Conservation (phyloP, 2,329 filamentous ascomycete genomes). For the Calonectria ilicicola region DNA sequence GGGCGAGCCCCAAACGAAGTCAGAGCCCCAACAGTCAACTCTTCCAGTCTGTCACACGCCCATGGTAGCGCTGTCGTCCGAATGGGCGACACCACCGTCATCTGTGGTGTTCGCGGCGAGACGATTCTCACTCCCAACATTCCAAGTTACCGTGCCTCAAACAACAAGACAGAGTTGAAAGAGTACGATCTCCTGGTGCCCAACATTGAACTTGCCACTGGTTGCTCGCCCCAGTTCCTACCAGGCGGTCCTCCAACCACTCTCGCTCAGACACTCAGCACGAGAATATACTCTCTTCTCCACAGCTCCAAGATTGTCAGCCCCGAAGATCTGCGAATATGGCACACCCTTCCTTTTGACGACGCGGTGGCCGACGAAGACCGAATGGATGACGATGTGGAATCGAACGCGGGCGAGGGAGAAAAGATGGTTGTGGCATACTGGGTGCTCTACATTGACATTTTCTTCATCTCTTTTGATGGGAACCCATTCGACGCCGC, state of each 20-base stretch:
- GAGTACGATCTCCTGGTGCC: conserved; percentile 85
- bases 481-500: conserved; percentile 93
- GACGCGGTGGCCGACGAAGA: conserved; percentile 60
- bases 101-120: conserved; percentile 91
- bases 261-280: conserved; percentile 86
- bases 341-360: conserved; percentile 66
- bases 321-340: conserved; percentile 78
- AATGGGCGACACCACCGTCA: conserved; percentile 90
- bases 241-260: conserved; percentile 85
- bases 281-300: conserved; percentile 81
- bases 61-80: conserved; percentile 92
- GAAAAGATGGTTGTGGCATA: conserved; percentile 78
- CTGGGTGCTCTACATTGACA: conserved; percentile 94
- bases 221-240: conserved; percentile 86
- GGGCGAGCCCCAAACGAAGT: conserved; percentile 78
- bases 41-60: conserved; percentile 86
- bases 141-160: conserved; percentile 69
- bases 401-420: conserved; percentile 46
- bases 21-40: conserved; percentile 81
- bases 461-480: conserved; percentile 94
- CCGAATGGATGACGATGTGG: conserved; percentile 52
- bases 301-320: conserved; percentile 77
- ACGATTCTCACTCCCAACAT: conserved; percentile 82
- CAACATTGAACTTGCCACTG: conserved; percentile 92
- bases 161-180: conserved; percentile 61